Base-by-base conservation (phyloP, 2,329 filamentous ascomycete genomes). In the Polychaeton citri region DNA sequence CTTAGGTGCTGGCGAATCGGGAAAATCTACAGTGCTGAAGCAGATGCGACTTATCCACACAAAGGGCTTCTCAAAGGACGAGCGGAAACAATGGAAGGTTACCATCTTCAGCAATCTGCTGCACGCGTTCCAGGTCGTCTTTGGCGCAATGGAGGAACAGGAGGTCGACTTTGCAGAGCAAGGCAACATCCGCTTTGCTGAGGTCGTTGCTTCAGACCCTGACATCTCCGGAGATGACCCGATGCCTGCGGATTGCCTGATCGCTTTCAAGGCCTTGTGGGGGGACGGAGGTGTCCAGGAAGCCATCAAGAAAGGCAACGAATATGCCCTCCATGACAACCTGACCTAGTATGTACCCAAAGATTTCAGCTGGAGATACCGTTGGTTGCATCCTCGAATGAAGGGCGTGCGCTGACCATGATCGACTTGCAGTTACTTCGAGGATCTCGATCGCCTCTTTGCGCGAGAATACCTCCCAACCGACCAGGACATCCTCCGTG, bases 21-120 rank as follows among this genome's bases (percentile, higher is more conserved):
- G 88, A 46, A 96, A 96, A 64, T 95, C 88, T 6, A 96, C 88
- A 2, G 87, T 96, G 40, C 74, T 96, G 46, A 96, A 96, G 67
- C 88, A 96, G 69, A 96, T 98, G 90, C 88, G 88, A 60, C 78
- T 98, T 61, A 95, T 98, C 50, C 90, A 96, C 59, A 78, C 85
- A 10, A 79, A 86, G 59, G 88, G 90, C 34, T 96, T 96, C 65
- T 84, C 77, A 53, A 81, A 83, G 52, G 77, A 75, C 45, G 90
- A 96, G 60, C 83, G 86, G 59, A 76, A 92, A 46, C 85, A 95
- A 68, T 93, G 85, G 72, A 86, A 90, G 50, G 82, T 86, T 12
- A 87, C 95, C 52, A 87, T 96, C 47, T 96, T 95, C 63, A 87
- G 80, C 61, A 98, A 98, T 60, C 72, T 96, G 46, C 69, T 95